Evolutionary conservation across 2,329 filamentous ascomycete species (phyloP).

Genomic region (Orbilia quercus): DNA sequence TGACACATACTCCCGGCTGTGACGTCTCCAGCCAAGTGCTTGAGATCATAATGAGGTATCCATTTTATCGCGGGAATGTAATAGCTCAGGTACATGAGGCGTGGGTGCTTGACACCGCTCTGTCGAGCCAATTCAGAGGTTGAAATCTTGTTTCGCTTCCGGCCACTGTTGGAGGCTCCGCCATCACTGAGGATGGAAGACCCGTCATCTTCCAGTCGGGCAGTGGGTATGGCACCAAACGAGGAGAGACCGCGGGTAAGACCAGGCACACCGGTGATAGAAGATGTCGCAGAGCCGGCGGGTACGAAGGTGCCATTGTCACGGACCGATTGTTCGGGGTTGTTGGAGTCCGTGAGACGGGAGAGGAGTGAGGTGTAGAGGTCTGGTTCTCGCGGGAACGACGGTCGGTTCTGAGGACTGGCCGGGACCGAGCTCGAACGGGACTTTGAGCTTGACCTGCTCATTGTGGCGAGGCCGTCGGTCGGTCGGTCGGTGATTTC

Average conservation of each 20-base stretch:
- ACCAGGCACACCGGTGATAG: slow-evolving; percentile 60
- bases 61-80: slow-evolving; percentile 92
- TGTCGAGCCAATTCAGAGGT: slow-evolving; percentile 57
- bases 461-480: slow-evolving; percentile 22
- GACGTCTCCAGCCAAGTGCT: slow-evolving; percentile 85
- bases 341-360: slow-evolving; percentile 37
- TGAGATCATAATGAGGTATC: slow-evolving; percentile 85
- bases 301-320: slow-evolving; percentile 83
- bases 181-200: slow-evolving; percentile 64
- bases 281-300: slow-evolving; percentile 68
- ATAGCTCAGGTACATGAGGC: slow-evolving; percentile 87
- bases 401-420: slow-evolving; percentile 28
- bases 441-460: slow-evolving; percentile 40
- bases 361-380: slow-evolving; percentile 52
- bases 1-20: slow-evolving; percentile 74
- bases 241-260: slow-evolving; percentile 62
- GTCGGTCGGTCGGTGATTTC: not conserved
- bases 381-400: slow-evolving; percentile 38
- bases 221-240: slow-evolving; percentile 45
- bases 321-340: slow-evolving; percentile 66
- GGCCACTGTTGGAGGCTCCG: slow-evolving; percentile 58
- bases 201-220: slow-evolving; percentile 60
- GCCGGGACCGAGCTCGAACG: slow-evolving; percentile 37
- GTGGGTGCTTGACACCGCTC: slow-evolving; percentile 71
- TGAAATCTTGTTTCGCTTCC: slow-evolving; percentile 41